Percentiles rank a stretch among this genome's conserved stretches.
These are phyloP conservation scores for Saussurea involucrata DNA, from an alignment of 129 eudicot species.

Conservation along the genomic window DNA sequence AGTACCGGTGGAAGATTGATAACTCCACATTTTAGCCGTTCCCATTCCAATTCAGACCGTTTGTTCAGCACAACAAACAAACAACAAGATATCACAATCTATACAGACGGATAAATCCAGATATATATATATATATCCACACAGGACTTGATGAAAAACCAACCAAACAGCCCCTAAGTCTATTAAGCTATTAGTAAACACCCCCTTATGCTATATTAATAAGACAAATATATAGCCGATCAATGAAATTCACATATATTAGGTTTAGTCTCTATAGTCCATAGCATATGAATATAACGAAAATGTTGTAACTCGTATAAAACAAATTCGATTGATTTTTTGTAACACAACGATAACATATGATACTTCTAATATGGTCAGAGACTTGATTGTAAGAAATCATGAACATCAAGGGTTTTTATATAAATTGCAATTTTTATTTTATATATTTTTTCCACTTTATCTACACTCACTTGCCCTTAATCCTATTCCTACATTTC, in stretches of 20 bases:
- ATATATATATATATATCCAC: too few relatives aligned
- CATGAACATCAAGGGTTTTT: background rate
- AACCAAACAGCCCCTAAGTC: too few relatives aligned
- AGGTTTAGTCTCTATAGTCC: background rate
- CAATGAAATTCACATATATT: background rate
- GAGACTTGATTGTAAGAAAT: background rate
- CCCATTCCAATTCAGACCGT: too few relatives aligned
- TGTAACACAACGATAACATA: background rate
- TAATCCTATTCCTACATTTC: slow-evolving; percentile 16
- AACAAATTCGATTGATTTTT: background rate
- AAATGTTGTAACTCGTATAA: background rate
- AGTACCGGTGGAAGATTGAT: too few relatives aligned
- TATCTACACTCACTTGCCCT: slow-evolving; percentile 15
- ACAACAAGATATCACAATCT: too few relatives aligned
- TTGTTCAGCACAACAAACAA: too few relatives aligned
- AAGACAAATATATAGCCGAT: background rate
- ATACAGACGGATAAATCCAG: too few relatives aligned
- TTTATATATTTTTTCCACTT: background rate
- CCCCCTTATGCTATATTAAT: too few relatives aligned
- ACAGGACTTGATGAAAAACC: too few relatives aligned
- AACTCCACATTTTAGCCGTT: too few relatives aligned
- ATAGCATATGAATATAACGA: background rate
- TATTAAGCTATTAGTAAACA: too few relatives aligned
- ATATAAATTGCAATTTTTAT: background rate
- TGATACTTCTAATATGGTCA: background rate